These are phyloP conservation scores for Ascochyta clinopodiicola DNA, from an alignment of 2,329 filamentous ascomycete species.

Conservation along the genomic window DNA sequence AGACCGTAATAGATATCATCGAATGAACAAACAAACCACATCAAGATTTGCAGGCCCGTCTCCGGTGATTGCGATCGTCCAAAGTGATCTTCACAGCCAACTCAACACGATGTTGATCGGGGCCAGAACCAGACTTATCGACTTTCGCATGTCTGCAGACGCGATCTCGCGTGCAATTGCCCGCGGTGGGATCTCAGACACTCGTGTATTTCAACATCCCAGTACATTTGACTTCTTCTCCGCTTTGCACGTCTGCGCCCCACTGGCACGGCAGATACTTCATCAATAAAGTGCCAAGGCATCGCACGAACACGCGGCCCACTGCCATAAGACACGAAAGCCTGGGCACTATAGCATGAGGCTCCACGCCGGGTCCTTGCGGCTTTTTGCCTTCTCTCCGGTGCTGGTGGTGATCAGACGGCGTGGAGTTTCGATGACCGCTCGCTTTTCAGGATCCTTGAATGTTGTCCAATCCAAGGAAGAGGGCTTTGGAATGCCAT, in stretches of 20 bases:
- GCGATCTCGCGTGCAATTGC: background rate
- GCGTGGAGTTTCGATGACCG: background rate
- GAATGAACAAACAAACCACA: background rate
- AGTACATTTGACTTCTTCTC: no score
- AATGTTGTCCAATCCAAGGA: no score
- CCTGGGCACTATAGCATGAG: background rate
- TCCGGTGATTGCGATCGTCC: background rate
- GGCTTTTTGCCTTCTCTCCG: background rate
- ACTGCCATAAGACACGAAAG: background rate
- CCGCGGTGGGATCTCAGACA: background rate
- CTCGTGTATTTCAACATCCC: background rate
- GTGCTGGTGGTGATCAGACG: background rate
- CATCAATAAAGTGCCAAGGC: background rate
- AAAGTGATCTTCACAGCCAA: background rate
- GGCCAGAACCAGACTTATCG: background rate
- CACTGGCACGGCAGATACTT: background rate
- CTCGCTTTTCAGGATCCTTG: background rate
- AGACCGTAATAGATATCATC: background rate
- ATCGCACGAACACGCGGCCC: background rate
- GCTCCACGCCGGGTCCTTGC: background rate
- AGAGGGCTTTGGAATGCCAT: no score
- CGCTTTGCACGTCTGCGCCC: no score
- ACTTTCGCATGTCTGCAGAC: background rate
- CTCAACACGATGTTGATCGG: background rate
- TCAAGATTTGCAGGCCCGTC: background rate